These are phyloP conservation scores for Apiospora arundinis DNA, from an alignment of 2,329 filamentous ascomycete genomes.

Conservation along the genomic window DNA sequence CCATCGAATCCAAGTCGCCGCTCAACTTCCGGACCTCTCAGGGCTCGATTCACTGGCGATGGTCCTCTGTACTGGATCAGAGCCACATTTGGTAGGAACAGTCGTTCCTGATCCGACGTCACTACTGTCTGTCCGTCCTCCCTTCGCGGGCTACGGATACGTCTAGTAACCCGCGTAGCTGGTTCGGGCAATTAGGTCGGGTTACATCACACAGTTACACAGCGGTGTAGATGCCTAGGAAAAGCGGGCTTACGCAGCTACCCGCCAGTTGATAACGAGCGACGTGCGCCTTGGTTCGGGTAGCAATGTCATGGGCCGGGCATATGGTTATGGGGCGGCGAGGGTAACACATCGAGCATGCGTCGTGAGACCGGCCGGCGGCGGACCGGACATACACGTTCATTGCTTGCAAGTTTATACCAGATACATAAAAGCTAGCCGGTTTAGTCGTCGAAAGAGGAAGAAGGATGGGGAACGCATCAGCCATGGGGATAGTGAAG, in stretches of 20 bases:
- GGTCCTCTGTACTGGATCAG: not conserved
- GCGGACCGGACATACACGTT: no score
- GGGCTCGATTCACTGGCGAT: no score
- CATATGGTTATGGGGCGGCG: not conserved
- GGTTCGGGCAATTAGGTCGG: not conserved
- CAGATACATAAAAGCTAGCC: no score
- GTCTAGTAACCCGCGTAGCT: not conserved
- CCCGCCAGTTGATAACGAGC: not conserved
- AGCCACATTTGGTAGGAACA: not conserved
- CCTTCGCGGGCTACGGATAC: not conserved
- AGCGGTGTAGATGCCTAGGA: not conserved
- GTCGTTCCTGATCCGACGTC: not conserved
- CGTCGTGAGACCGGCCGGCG: no score
- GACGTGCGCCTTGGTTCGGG: not conserved
- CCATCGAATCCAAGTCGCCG: no score
- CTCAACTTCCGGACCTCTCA: no score
- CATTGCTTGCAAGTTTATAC: no score
- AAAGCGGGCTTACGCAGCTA: slow-evolving; percentile 3
- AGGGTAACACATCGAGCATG: not conserved
- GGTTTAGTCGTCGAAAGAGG: no score
- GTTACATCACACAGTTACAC: not conserved
- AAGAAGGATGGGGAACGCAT: no score
- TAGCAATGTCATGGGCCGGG: not conserved
- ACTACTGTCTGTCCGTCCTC: not conserved
- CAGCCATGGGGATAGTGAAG: no score